Evolutionary conservation across 305 asterid genomes (phyloP).

Genomic region (Fraxinus nigra): DNA sequence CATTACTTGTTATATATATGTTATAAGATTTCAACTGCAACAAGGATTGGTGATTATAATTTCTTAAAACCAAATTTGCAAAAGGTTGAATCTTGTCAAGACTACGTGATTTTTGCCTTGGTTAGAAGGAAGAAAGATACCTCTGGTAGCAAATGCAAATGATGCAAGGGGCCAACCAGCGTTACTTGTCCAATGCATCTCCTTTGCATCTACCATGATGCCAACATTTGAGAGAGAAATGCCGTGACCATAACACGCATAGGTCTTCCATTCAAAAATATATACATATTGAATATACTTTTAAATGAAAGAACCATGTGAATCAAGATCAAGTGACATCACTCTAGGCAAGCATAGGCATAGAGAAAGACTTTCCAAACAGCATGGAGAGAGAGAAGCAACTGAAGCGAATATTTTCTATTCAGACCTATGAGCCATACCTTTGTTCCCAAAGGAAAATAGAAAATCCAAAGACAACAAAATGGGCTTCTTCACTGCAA

Average conservation of each 20-base stretch:
- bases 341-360: slow-evolving; percentile 3
- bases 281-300: slow-evolving; percentile 15
- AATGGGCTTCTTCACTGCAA: neutral
- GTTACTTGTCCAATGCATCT: neutral
- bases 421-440: neutral
- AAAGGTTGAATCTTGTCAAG: neutral
- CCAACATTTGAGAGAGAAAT: slow-evolving; percentile 12
- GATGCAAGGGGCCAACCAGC: neutral
- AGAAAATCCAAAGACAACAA: neutral
- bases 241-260: slow-evolving; percentile 24
- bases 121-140: neutral
- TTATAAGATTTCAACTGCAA: neutral
- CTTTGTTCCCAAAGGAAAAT: neutral
- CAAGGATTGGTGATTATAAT: neutral
- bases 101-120: neutral
- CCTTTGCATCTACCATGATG: slow-evolving; percentile 4
- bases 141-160: slow-evolving; percentile 7
- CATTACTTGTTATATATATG: neutral
- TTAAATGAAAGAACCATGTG: slow-evolving; percentile 30
- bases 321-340: slow-evolving; percentile 22
- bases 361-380: neutral
- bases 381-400: neutral
- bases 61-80: neutral
- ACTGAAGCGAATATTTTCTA: neutral
- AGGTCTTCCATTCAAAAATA: slow-evolving; percentile 44